Evolutionary conservation across 768 basidiomycete genomes (phyloP).

Genomic region (Dictyophora rubrovolvata): DNA sequence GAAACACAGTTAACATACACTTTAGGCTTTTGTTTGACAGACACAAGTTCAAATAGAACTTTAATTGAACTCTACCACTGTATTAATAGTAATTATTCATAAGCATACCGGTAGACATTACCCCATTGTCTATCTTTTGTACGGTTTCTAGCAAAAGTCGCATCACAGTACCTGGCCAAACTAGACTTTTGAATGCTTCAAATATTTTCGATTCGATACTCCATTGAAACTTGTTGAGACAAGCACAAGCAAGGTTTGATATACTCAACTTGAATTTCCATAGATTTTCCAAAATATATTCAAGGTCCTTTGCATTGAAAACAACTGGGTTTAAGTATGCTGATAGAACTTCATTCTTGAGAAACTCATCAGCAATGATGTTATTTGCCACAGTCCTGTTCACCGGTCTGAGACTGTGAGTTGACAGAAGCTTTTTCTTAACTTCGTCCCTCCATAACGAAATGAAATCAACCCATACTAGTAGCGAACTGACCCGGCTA

Average conservation of each 20-base stretch:
- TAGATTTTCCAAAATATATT: not conserved
- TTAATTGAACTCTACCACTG: no score
- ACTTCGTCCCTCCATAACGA: constrained; percentile 15
- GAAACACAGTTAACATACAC: no score
- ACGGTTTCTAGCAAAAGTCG: no score
- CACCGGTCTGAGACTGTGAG: constrained; percentile 15
- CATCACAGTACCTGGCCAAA: not conserved
- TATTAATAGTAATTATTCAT: no score
- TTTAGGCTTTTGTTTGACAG: no score
- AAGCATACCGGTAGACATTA: no score
- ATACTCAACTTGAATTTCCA: not conserved
- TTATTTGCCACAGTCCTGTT: constrained; percentile 15
- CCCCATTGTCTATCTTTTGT: no score
- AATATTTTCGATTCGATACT: not conserved
- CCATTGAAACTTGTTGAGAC: not conserved
- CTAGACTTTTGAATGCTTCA: not conserved
- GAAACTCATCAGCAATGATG: constrained; percentile 19
- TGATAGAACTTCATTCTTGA: constrained; percentile 18
- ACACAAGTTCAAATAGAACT: no score
- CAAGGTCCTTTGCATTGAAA: constrained; percentile 16
- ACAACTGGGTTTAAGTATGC: constrained; percentile 25
- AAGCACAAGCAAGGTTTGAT: not conserved
- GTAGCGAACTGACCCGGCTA: no score
- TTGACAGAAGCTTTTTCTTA: constrained; percentile 14
- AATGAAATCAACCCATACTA: constrained; percentile 1